Evolutionary conservation across 169 alveolate species (phyloP), one percentile per base, ranked within the genome.

Genomic region (Eimeria praecox): DNA sequence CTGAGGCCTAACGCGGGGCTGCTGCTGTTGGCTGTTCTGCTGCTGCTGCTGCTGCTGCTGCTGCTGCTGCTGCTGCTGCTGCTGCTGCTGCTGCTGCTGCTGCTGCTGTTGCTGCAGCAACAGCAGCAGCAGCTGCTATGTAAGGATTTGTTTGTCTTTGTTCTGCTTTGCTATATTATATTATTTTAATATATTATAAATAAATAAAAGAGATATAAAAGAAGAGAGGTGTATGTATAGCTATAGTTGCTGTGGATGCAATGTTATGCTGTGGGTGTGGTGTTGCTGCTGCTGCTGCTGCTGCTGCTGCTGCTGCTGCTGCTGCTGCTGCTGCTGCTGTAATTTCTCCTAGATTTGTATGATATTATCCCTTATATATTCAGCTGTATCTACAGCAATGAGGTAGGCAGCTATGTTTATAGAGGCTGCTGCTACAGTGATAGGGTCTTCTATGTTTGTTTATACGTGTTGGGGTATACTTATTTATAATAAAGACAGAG

Each of bases 21-120:
- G 78, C 46, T 64, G 83, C 83, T 20, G 83, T 38, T 52, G 59
- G 59, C 59, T 52, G 59, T 75, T 54, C 86, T 75, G 86, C 86
- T 75, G 59, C 54, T 75, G 86, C 18, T 18, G 1, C 16, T 40
- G 86, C 86, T 40, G 86, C 56, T 75, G 35, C 86, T 40, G 86
- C 86, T 20, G 86, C 86, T 40, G 83, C 52, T 14, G 83, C 59
- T 12, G 59, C 56, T 40, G 59, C 35, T 40, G 52, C 83, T 2
- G 83, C 83, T 5, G 52, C 52, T 2, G 59, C 78, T 33, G 78
- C 66, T 66, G 78, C 78, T 66, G 78, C 78, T 66, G 42, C 38
- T 66, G 78, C 27, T 18, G 3, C 14, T 27, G 78, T 42, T 27
- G 78, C 40, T 66, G 42, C 78, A n/a, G 78, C 78, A 8, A 42